Base-by-base conservation (phyloP, 2,329 filamentous ascomycete genomes). In the Hypoxylon sp. region DNA sequence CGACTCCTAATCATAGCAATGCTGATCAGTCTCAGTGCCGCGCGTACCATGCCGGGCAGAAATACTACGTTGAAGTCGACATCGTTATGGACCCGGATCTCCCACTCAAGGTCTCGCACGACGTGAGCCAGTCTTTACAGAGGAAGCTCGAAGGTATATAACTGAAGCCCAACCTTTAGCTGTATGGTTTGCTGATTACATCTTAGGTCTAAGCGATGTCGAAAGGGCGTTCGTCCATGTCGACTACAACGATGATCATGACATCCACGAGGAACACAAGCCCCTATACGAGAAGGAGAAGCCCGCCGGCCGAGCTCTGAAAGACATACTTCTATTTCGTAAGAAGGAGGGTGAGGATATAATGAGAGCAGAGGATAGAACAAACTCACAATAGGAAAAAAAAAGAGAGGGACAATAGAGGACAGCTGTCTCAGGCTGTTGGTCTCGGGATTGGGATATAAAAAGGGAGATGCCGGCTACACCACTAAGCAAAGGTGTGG, bases 41-140 rank as follows among this genome's bases (percentile, higher is more conserved):
- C 56, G 86, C 86, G 4, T 89, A 89, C 71, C 85, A 88, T 69
- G 85, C 85, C 0, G 86, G 87, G 0, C 84, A 88, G 65, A 81
- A 83, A 39, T 86, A 87, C 68, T 88, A 87, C 67, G 86, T 88
- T 17, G 86, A 89, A 68, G 82, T 89, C 4, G 86, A 89, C 68
- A 81, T 89, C 53, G 81, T 89, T 52, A 86, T 89, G 79, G 82
- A 87, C 69, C 83, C 83, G 64, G 76, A 80, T 3, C 79, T 82
- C 1, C 84, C 83, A 6, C 77, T 88, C 24, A 84, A 81, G 62
- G 77, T 87, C 53, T 85, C 85, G 1, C 86, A 89, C 67, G 86
- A 89, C 65, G 83, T 89, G 24, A 84, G 83, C 20, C 86, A 89
- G 72, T 80, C 81, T 8, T 73, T 89, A 52, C 86, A 88, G 74